Conservation (phyloP, 129 eudicot genomes). For the Pulicaria dysenterica region DNA sequence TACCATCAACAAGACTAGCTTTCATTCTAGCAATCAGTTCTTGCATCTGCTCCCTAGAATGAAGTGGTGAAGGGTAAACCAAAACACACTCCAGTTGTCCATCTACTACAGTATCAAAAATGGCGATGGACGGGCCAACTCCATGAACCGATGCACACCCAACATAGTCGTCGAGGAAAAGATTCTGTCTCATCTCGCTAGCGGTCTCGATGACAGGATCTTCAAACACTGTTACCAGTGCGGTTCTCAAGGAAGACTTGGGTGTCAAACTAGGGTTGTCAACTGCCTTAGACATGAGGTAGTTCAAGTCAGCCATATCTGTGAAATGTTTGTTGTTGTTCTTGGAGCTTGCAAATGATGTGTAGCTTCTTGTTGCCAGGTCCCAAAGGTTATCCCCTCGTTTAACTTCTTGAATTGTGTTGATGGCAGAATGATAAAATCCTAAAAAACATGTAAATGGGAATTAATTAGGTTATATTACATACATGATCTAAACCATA, state of each 20-base stretch:
- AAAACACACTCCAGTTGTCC: conserved; percentile 43
- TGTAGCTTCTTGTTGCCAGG: conserved; percentile 48
- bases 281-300: conserved; percentile 53
- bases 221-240: conserved; percentile 52
- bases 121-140: conserved; percentile 46
- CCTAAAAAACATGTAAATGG: conserved; percentile 29
- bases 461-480: background rate
- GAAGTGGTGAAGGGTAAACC: conserved; percentile 54
- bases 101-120: conserved; percentile 45
- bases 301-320: conserved; percentile 56
- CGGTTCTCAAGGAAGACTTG: conserved; percentile 51
- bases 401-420: conserved; percentile 43
- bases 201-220: conserved; percentile 51
- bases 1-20: conserved; percentile 35
- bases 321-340: conserved; percentile 56
- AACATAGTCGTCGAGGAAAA: conserved; percentile 44
- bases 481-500: background rate
- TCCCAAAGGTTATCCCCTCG: conserved; percentile 56
- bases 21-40: conserved; percentile 39
- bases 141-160: conserved; percentile 52
- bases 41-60: conserved; percentile 53
- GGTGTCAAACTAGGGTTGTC: conserved; percentile 59
- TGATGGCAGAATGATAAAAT: conserved; percentile 58
- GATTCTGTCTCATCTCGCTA: conserved; percentile 23
- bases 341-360: conserved; percentile 39